Evolutionary conservation across 2,329 filamentous ascomycete species (phyloP).

Genomic region (Penicillium brasilianum): DNA sequence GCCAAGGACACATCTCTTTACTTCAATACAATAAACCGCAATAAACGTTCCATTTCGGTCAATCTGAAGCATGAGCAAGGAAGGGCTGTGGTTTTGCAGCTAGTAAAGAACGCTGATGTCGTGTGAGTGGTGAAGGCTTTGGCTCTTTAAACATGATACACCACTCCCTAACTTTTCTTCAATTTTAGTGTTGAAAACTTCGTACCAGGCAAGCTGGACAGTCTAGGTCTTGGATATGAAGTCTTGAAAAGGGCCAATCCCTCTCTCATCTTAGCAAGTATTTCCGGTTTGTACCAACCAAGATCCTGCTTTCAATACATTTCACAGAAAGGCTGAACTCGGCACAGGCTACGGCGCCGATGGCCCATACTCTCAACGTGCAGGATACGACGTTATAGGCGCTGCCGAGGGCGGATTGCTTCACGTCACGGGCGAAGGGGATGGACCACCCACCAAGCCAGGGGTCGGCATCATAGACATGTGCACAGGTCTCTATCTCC

Average conservation of each 20-base stretch:
- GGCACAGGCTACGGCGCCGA: conserved; percentile 44
- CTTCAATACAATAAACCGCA: conserved; percentile 53
- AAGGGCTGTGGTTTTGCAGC: conserved; percentile 38
- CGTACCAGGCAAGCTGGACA: conserved; percentile 49
- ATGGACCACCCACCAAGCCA: conserved; percentile 48
- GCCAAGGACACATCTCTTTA: conserved; percentile 47
- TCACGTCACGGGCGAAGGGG: conserved; percentile 51
- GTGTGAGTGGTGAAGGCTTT: conserved; percentile 31
- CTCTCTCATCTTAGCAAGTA: conserved; percentile 49
- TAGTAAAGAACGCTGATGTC: conserved; percentile 47
- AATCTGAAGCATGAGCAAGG: conserved; percentile 39
- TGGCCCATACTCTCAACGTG: conserved; percentile 50
- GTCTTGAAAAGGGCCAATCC: conserved; percentile 44
- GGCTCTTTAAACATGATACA: background rate
- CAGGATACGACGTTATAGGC: conserved; percentile 55
- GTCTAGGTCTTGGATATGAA: conserved; percentile 50
- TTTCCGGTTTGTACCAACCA: conserved; percentile 40
- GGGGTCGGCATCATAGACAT: conserved; percentile 54
- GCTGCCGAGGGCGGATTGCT: conserved; percentile 52
- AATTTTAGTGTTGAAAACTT: conserved; percentile 49
- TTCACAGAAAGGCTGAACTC: background rate
- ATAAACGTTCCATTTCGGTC: conserved; percentile 49
- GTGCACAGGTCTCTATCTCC: conserved; percentile 52
- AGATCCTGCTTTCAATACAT: background rate
- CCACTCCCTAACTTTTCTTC: background rate